These are phyloP conservation scores for Pichia sp. DNA, from an alignment of 1,139 yeast species.

Conservation along the genomic window DNA sequence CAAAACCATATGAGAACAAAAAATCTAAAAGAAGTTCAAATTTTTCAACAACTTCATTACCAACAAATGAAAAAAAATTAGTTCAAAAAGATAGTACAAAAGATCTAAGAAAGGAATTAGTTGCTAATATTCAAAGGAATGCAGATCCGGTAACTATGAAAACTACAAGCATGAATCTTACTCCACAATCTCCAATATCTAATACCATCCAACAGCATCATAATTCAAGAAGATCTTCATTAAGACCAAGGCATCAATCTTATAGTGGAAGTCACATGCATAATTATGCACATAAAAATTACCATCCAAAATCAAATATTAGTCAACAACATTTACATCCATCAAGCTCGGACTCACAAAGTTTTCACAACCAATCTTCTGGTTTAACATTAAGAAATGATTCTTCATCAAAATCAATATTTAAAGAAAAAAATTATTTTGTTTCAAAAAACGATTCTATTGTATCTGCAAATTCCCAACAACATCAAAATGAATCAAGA, in stretches of 20 bases:
- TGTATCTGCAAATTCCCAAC: conserved; percentile 5
- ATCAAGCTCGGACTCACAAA: background rate
- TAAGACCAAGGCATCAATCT: conserved; percentile 4
- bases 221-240: conserved; percentile 4
- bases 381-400: conserved; percentile 3
- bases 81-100: background rate
- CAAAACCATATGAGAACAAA: conserved; percentile 28
- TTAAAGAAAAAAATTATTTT: conserved; percentile 14
- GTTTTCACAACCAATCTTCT: background rate
- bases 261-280: background rate
- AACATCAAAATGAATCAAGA: conserved; percentile 10
- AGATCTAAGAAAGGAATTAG: background rate
- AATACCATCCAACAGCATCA: background rate
- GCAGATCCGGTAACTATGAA: background rate
- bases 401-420: conserved; percentile 5
- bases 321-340: background rate
- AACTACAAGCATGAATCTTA: conserved; percentile 11
- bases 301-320: background rate
- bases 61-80: background rate
- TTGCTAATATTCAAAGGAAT: too few species aligned
- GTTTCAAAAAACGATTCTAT: conserved; percentile 13
- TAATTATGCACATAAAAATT: background rate
- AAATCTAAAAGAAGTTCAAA: background rate
- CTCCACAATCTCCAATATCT: background rate
- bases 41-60: background rate